Base-by-base conservation (phyloP, 805 yeast genomes). In the Ogataea pignaliae region DNA sequence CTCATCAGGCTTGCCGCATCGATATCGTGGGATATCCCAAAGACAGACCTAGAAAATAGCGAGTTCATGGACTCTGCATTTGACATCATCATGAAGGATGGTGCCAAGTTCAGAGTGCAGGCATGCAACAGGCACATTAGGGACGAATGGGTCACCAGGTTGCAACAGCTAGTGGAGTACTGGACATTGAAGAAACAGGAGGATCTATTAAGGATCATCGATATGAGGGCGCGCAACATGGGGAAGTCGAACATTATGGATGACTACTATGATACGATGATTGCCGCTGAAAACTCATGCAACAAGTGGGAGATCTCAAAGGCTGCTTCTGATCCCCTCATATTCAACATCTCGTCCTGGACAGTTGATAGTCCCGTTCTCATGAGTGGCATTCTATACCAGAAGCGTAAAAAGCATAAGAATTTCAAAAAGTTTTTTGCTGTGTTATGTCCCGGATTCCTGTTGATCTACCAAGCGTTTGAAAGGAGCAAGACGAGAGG, bases 401-500 rank as follows among this genome's bases (percentile, higher is more conserved):
- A 79, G 51, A 90, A 89, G 55, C 72, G 78, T 3, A 78, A 76
- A 45, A 86, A 81, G 57, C 89, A 84, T 57, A 64, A 87, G 1
- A 70, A 77, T 31, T 91, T 90, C 64, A 66, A 63, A 37, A 77
- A 76, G 46, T 78, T 66, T 52, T 83, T 69, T 60, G 86, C 78
- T 9, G 71, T 87, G 1, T 67, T 88, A 13, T 75, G 85, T 37
- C 89, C 93, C 1, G 90, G 91, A 0, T 78, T 72, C 48, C 52
- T 91, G 15, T 62, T 82, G 0, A 58, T 88, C 2, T 90, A 73
- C 60, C 65, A 75, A 11, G 66, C 76, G 39, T 75, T 66, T 47
- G 61, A 67, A 33, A 66, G 89, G 44, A 68, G 77, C 11, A 61
- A 64, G 17, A 48, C 63, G 1, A 47, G 53, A 1, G 78, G 82